These are phyloP conservation scores for Dacryopinax spathularia DNA, from an alignment of 768 basidiomycete species.

Conservation along the genomic window DNA sequence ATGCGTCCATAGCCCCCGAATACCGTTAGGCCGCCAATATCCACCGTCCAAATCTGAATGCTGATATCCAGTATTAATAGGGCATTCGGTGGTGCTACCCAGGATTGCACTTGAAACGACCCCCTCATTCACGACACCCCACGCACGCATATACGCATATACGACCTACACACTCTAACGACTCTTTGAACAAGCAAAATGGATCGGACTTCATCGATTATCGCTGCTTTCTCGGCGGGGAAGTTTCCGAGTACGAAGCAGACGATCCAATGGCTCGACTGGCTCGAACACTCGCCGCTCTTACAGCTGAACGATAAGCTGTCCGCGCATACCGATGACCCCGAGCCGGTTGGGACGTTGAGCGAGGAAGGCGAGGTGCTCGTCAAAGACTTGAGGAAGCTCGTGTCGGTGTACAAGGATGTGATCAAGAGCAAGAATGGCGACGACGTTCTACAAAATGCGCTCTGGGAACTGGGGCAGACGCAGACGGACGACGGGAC, in stretches of 20 bases:
- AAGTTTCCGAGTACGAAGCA: constrained; percentile 56
- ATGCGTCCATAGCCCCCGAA: too few species aligned
- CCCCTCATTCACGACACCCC: too few species aligned
- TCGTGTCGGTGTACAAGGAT: constrained; percentile 45
- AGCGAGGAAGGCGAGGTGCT: constrained; percentile 42
- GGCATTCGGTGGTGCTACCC: too few species aligned
- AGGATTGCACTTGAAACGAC: too few species aligned
- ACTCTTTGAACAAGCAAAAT: too few species aligned
- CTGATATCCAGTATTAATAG: too few species aligned
- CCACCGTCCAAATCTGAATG: too few species aligned
- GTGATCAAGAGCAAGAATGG: constrained; percentile 46
- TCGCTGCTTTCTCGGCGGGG: constrained; percentile 56
- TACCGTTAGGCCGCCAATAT: too few species aligned
- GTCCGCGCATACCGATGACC: constrained; percentile 34
- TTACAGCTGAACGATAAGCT: constrained; percentile 29
- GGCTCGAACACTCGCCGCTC: too few species aligned
- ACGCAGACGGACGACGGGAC: constrained; percentile 21
- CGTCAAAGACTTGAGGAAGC: constrained; percentile 34
- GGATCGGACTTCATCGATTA: too few species aligned
- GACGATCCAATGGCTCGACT: constrained; percentile 38
- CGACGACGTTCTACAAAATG: constrained; percentile 50
- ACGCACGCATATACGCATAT: too few species aligned
- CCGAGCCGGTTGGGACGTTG: constrained; percentile 30
- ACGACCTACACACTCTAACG: too few species aligned
- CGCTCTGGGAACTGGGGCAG: constrained; percentile 39